These are phyloP conservation scores for Biscutella laevigata DNA, from an alignment of 441 rosid species.

Conservation along the genomic window DNA sequence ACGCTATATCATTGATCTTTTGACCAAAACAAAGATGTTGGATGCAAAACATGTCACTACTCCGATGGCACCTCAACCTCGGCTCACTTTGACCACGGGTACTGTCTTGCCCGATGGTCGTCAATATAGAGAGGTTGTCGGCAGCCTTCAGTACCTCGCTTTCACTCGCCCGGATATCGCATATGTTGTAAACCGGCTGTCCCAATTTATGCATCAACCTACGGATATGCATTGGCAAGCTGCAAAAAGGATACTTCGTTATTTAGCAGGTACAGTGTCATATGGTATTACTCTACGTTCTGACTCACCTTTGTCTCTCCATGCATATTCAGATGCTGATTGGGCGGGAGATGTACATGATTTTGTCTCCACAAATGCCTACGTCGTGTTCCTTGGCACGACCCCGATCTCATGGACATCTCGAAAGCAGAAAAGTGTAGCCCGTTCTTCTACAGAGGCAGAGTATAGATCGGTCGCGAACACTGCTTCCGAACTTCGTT, in stretches of 20 bases:
- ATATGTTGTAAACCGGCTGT: no score
- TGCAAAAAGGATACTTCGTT: not conserved
- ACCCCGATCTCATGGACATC: not conserved
- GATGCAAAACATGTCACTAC: no score
- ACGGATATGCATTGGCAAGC: not conserved
- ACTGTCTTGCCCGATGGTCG: no score
- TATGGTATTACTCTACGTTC: no score
- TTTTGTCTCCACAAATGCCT: not conserved
- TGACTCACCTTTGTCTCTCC: not conserved
- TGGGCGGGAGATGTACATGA: not conserved
- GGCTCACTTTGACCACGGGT: no score
- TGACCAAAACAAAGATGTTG: no score
- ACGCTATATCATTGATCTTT: not conserved
- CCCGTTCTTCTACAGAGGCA: not conserved
- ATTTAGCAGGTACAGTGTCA: not conserved
- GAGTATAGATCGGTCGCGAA: not conserved
- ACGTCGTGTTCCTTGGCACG: not conserved
- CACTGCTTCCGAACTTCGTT: no score
- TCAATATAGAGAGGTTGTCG: no score
- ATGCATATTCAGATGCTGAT: not conserved
- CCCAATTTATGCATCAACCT: no score
- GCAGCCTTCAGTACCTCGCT: no score
- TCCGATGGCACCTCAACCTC: no score
- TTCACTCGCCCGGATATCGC: no score
- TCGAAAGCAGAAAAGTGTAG: not conserved